Base-by-base conservation (phyloP, 169 alveolate genomes). In the Plasmodium vinckei region DNA sequence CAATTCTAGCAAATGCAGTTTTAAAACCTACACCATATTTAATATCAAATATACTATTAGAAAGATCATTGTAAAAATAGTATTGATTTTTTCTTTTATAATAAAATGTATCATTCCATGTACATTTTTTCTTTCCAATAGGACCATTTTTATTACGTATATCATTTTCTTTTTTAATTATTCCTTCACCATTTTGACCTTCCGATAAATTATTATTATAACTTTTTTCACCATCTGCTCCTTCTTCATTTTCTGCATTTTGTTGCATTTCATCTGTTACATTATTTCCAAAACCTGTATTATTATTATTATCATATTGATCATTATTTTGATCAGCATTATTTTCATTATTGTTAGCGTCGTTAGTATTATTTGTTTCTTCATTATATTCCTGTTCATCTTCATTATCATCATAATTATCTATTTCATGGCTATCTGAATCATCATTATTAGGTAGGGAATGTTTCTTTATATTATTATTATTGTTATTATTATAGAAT, bases 21-120 rank as follows among this genome's bases (percentile, higher is more conserved):
- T 96, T 96, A 91, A 96, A 96, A 17, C 98, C 98, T 44, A 92
- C 72, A 15, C 98, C 98, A 63, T 96, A 95, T 46, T 71, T 68
- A 60, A 86, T 27, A 51, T 86, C 91, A 70, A 68, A 70, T 15
- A 70, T 60, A 42, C 51, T 61, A 65, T 86, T 86, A n/a, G 87
- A 86, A 70, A 69, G 59, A 21, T 69, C 91, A n/a, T 86, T 86
- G 46, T 86, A 86, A 39, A 70, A 86, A 69, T 13, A 70, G 12
- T 86, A 75, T 17, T 86, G 77, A 46, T 86, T 87, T 59, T 86
- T 53, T 21, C 51, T 82, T 56, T 82, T 73, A 49, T 59, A 54
- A 60, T 73, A 59, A 63, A 57, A 77, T 15, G 10, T 33, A 25
- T 57, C 79, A 72, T 13, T 56, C 63, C 54, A 27, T 49, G 77